Percentiles rank a stretch among this genome's conserved stretches.
Conservation (phyloP, 768 basidiomycete species). For the Termitomyces sp. region DNA sequence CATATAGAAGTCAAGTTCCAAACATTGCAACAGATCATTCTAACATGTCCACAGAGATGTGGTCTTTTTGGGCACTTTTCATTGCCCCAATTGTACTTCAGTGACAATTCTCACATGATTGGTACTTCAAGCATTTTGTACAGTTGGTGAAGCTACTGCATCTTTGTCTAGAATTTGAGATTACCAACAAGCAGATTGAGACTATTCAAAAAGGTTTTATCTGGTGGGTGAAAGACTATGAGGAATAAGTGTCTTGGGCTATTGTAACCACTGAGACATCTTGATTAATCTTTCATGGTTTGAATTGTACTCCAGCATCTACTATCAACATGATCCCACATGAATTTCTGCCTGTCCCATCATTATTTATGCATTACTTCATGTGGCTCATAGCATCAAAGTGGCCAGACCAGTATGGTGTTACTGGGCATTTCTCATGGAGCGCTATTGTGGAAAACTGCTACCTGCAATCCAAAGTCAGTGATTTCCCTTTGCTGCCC, state of each 20-base stretch:
- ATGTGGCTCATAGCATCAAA: constrained; percentile 32
- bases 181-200: constrained; percentile 21
- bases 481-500: constrained; percentile 19
- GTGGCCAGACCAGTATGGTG: constrained; percentile 34
- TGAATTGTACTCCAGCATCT: constrained; percentile 20
- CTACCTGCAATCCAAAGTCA: constrained; percentile 26
- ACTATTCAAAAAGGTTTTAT: constrained; percentile 22
- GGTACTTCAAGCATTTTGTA: constrained; percentile 38
- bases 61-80: constrained; percentile 24
- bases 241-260: not conserved
- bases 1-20: constrained; percentile 26
- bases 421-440: constrained; percentile 40
- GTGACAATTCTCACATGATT: constrained; percentile 23
- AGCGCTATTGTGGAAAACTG: constrained; percentile 33
- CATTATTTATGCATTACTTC: constrained; percentile 33
- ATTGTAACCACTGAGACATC: not conserved
- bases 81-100: constrained; percentile 21
- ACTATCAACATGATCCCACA: constrained; percentile 25
- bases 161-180: constrained; percentile 31
- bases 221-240: constrained; percentile 31
- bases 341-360: constrained; percentile 28
- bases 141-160: constrained; percentile 30
- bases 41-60: constrained; percentile 21
- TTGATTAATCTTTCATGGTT: too few relatives aligned
- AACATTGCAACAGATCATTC: constrained; percentile 26